Evolutionary conservation across 139 green algal species (phyloP).

Genomic region (Chlamydomonas urium): DNA sequence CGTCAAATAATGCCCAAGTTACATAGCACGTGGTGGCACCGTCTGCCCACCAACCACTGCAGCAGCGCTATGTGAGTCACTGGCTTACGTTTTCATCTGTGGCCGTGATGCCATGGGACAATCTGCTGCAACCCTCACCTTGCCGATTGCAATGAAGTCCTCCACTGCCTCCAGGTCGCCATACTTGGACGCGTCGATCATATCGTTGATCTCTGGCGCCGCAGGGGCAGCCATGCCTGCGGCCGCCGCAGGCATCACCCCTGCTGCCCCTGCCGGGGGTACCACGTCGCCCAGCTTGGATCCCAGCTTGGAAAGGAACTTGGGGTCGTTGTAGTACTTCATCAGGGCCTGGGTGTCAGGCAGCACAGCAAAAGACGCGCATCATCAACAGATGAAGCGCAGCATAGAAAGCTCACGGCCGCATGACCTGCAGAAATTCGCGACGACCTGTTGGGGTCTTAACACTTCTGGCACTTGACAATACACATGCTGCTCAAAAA

Average conservation of each 20-base stretch:
- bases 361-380: neutral
- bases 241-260: neutral
- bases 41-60: too few species aligned
- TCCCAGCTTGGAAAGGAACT: conserved; percentile 13
- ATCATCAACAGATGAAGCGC: neutral
- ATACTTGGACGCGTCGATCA: neutral
- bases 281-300: conserved; percentile 2
- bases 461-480: too few species aligned
- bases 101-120: too few species aligned
- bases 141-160: conserved; percentile 86
- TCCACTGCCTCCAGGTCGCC: conserved; percentile 77
- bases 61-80: too few species aligned
- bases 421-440: neutral
- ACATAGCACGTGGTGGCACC: too few species aligned
- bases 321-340: conserved; percentile 26
- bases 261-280: neutral
- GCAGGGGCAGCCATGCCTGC: neutral
- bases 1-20: too few species aligned
- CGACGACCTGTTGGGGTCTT: too few species aligned
- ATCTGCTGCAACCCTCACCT: too few species aligned
- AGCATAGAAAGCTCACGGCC: too few species aligned
- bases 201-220: neutral
- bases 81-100: too few species aligned
- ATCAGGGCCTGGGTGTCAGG: conserved; percentile 14
- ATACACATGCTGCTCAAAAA: too few species aligned